Evolutionary conservation across 2,329 filamentous ascomycete species (phyloP).

Genomic region (Fusarium pseudoanthophilum): DNA sequence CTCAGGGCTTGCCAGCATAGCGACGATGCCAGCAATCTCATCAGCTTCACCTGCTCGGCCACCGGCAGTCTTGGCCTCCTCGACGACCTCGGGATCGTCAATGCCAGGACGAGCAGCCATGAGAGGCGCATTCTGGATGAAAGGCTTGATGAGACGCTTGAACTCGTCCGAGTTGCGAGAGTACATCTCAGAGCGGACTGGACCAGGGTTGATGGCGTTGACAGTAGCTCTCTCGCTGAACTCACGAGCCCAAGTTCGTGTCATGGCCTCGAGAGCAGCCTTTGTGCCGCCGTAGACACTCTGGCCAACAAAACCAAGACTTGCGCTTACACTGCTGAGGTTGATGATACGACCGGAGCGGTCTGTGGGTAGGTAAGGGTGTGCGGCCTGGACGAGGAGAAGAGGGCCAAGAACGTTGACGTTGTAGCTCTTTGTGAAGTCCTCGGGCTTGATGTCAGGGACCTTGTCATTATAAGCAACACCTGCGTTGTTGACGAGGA

Average conservation of each 20-base stretch:
- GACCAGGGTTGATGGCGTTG: slow-evolving; percentile 65
- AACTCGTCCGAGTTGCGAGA: slow-evolving; percentile 45
- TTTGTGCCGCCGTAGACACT: slow-evolving; percentile 65
- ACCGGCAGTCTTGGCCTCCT: slow-evolving; percentile 43
- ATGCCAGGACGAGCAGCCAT: slow-evolving; percentile 41
- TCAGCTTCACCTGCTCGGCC: slow-evolving; percentile 44
- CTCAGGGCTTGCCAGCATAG: slow-evolving; percentile 43
- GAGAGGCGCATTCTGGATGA: slow-evolving; percentile 44
- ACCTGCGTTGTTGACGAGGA: slow-evolving; percentile 87
- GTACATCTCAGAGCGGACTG: slow-evolving; percentile 63
- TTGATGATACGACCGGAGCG: slow-evolving; percentile 69
- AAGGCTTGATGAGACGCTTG: slow-evolving; percentile 44
- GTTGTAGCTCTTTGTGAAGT: slow-evolving; percentile 77
- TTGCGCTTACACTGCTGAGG: slow-evolving; percentile 61
- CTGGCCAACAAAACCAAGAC: slow-evolving; percentile 61
- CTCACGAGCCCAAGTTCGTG: slow-evolving; percentile 65
- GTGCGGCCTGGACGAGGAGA: slow-evolving; percentile 76
- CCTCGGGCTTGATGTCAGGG: slow-evolving; percentile 67
- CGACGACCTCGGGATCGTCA: slow-evolving; percentile 41
- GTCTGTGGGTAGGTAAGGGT: slow-evolving; percentile 76
- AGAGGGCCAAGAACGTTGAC: slow-evolving; percentile 85
- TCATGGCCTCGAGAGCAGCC: slow-evolving; percentile 66
- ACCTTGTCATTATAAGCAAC: slow-evolving; percentile 70
- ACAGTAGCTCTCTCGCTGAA: slow-evolving; percentile 62
- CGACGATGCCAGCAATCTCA: slow-evolving; percentile 41